Evolutionary conservation across 2,329 filamentous ascomycete species (phyloP), one percentile per base, ranked within the genome.

Genomic region (Chaetomium globosum): DNA sequence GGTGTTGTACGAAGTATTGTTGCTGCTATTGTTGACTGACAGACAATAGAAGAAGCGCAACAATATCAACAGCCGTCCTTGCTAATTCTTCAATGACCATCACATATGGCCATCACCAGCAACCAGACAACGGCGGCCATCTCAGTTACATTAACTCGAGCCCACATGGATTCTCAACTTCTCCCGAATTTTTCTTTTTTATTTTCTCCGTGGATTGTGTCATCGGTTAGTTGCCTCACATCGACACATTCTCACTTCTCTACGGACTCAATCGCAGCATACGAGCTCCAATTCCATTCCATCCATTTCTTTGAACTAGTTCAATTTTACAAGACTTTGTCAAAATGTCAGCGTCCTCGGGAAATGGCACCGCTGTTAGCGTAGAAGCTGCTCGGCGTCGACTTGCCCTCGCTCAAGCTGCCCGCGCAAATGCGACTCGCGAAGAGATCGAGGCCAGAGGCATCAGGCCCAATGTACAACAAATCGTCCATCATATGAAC

Each of bases 391-490:
- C 61, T 33, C 63, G 59, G 31, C 66, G 55, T 30, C 33, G 61
- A 33, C 55, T 61, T 9, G 63, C 61, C 46, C 57, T 61, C 51
- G 66, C 60, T 3, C 31, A 49, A 13, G 46, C 39, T 49, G 63
- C 64, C 30, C 69, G 68, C 28, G 31, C 48, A 12, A 65, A 48
- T 23, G 67, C 67, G 26, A 71, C 67, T 23, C 39, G 26, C 19
- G 71, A 70, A 19, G 63, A 72, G 49, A 68, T 69, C 49, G 66
- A 68, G 43, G 64, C 67, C 1, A 28, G 43, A 46, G 69, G 69
- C 31, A 69, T 71, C 49, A 53, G 46, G 12, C 69, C 68, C 19
- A 39, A 68, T 43, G 63, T 62, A 10, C 28, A 65, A 4, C 31
- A 59, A 3, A 63, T 71, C 36, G 23, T 69, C 53, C 30, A 46